Conservation (phyloP, 768 basidiomycete species). For the Thelephora ganbajun region DNA sequence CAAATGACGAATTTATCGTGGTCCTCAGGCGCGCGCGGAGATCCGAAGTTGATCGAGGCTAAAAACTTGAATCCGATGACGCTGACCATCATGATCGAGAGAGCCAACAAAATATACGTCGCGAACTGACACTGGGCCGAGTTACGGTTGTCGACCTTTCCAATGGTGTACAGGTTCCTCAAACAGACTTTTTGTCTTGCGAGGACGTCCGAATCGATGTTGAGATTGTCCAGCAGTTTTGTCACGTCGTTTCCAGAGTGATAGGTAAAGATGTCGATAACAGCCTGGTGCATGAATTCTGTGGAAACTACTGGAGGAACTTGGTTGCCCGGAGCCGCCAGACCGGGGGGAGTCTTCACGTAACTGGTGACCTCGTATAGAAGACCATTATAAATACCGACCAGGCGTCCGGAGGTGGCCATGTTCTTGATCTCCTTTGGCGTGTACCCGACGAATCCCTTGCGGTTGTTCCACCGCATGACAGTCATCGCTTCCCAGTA, state of each 20-base stretch:
- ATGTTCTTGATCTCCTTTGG: slow-evolving; percentile 59
- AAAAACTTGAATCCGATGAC: slow-evolving; percentile 96
- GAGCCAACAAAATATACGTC: slow-evolving; percentile 76
- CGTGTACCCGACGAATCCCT: slow-evolving; percentile 80
- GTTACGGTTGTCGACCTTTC: slow-evolving; percentile 84
- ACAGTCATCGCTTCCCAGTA: slow-evolving; percentile 90
- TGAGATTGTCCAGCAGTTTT: slow-evolving; percentile 48
- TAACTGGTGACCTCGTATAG: slow-evolving; percentile 85
- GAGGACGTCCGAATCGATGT: slow-evolving; percentile 46
- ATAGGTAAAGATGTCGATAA: slow-evolving; percentile 66
- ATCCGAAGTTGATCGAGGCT: slow-evolving; percentile 74
- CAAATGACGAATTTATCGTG: slow-evolving; percentile 97
- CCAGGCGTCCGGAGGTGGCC: slow-evolving; percentile 45
- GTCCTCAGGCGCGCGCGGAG: slow-evolving; percentile 75
- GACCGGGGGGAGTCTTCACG: slow-evolving; percentile 50
- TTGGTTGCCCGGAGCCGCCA: slow-evolving; percentile 33
- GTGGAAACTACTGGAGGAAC: slow-evolving; percentile 26
- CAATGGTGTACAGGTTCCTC: slow-evolving; percentile 85
- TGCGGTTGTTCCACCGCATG: slow-evolving; percentile 82
- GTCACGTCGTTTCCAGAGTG: slow-evolving; percentile 73
- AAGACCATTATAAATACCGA: slow-evolving; percentile 78
- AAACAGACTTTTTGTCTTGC: slow-evolving; percentile 74
- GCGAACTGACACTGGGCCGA: slow-evolving; percentile 88
- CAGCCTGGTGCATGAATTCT: slow-evolving; percentile 56
- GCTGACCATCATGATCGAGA: slow-evolving; percentile 85